phyloP scores from a whole-genome alignment of 805 yeast genomes.

The Diddensiella caesifluorescens region DNA sequence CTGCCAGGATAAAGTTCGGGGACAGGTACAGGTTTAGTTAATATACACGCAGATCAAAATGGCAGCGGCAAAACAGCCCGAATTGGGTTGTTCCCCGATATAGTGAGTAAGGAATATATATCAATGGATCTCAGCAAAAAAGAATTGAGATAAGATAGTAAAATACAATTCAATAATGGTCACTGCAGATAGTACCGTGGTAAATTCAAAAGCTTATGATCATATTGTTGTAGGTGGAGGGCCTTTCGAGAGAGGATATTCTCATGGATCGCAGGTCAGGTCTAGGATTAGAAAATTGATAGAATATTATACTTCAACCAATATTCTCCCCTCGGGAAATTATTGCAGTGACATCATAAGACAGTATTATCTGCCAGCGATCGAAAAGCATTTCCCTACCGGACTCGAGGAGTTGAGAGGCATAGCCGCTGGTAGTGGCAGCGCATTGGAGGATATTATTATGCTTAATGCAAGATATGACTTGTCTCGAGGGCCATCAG shows the following conservation, averaged over 20 bases:
- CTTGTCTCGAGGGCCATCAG: slow-evolving; percentile 4
- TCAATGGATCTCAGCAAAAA: neutral
- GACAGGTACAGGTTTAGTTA: neutral
- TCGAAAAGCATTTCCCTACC: slow-evolving; percentile 2
- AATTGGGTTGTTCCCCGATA: neutral
- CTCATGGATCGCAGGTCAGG: slow-evolving; percentile 5
- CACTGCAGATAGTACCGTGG: neutral
- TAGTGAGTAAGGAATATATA: neutral
- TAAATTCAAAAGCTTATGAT: too few relatives aligned
- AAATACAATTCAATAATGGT: neutral
- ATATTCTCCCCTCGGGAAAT: slow-evolving; percentile 5
- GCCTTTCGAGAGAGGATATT: slow-evolving; percentile 9
- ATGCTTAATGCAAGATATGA: slow-evolving; percentile 7
- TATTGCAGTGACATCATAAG: slow-evolving; percentile 4
- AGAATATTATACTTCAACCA: slow-evolving; percentile 4
- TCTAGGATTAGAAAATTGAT: neutral
- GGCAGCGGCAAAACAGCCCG: neutral
- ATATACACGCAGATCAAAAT: neutral
- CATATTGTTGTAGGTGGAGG: slow-evolving; percentile 5
- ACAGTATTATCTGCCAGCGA: slow-evolving; percentile 4
- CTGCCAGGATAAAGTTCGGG: too few relatives aligned
- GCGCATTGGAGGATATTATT: slow-evolving; percentile 5
- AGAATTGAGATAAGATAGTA: neutral
- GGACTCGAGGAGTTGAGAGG: slow-evolving; percentile 9
- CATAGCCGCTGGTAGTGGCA: slow-evolving; percentile 6